phyloP scores from a whole-genome alignment of 1,139 yeast genomes.

The Yamadazyma spencermartinsiae region DNA sequence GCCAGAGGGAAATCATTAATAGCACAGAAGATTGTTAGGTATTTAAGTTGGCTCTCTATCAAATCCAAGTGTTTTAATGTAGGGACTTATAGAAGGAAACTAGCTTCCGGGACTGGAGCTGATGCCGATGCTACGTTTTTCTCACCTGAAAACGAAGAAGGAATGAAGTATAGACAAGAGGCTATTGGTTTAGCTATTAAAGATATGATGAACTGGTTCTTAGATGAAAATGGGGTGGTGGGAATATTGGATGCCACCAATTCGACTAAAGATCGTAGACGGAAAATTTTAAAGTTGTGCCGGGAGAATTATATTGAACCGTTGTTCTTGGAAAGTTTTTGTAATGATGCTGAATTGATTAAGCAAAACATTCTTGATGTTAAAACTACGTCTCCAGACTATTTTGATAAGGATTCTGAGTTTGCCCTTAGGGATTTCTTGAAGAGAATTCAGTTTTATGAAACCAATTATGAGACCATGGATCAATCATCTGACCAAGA shows the following conservation, averaged over 20 bases:
- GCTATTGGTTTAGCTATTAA: slow-evolving; percentile 72
- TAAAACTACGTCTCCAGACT: slow-evolving; percentile 86
- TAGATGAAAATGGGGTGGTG: slow-evolving; percentile 77
- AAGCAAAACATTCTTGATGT: slow-evolving; percentile 82
- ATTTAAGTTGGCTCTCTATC: slow-evolving; percentile 88
- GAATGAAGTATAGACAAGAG: slow-evolving; percentile 58
- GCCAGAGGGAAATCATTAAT: slow-evolving; percentile 78
- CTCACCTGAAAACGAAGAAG: slow-evolving; percentile 64
- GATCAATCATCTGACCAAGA: slow-evolving; percentile 56
- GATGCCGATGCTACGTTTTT: slow-evolving; percentile 67
- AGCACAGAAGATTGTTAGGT: slow-evolving; percentile 82
- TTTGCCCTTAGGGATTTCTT: slow-evolving; percentile 72
- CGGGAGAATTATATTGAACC: slow-evolving; percentile 75
- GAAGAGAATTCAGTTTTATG: slow-evolving; percentile 71
- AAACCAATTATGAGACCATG: slow-evolving; percentile 73
- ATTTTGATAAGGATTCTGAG: slow-evolving; percentile 68
- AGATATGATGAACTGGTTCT: slow-evolving; percentile 91
- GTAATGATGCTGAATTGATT: slow-evolving; percentile 79
- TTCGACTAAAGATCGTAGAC: slow-evolving; percentile 69
- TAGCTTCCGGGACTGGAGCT: slow-evolving; percentile 35
- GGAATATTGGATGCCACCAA: slow-evolving; percentile 90
- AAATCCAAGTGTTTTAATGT: slow-evolving; percentile 87
- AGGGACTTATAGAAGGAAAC: slow-evolving; percentile 74
- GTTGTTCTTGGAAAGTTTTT: slow-evolving; percentile 88
- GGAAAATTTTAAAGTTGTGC: slow-evolving; percentile 62